Evolutionary conservation across 768 basidiomycete genomes (phyloP), one percentile per base, ranked within the genome.

Genomic region (Boletus edulis): DNA sequence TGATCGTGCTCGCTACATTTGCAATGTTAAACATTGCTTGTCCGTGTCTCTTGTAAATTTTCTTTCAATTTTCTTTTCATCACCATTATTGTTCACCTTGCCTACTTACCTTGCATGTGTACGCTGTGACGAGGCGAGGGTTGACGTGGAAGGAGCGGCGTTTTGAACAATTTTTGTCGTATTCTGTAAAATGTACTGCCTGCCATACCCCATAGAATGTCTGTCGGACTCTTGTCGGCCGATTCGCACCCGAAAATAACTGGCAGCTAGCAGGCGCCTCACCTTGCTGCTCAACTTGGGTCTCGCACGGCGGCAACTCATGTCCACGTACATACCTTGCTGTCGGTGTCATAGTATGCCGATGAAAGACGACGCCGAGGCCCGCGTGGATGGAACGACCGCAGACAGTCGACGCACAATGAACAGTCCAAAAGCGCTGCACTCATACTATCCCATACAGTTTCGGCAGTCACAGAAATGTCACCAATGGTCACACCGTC

Each of bases 21-120:
- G 24, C 46, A 18, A 35, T 13, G 14, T 45, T 46, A 17, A 34
- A 4, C 38, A 42, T 49, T 49, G 51, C 5, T 50, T 41, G 59
- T 62, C 62, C 58, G 49, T 60, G 58, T 52, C 38, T 55, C 45
- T 56, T 64, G 62, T 64, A 57, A 43, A 69, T 58, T 61, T 29
- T 9, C 8, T 46, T 49, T 62, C 41, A 24, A 24, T 29, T 41
- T 51, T 44, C 41, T 57, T 48, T 51, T 48, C 31, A 35, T 54
- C 22, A 0, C n/a, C 22, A 24, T 51, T 42, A 22, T 53, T 46
- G 31, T 60, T 42, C 29, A 8, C 27, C 27, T 62, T 67, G 57
- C 56, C 60, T 56, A 32, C 58, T 63, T 65, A 55, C 59, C 65
- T 52, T 63, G 71, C 62, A 62, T 61, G 60, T 60, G 53, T 66